Percentiles rank a stretch among this genome's conserved stretches.
Conservation (phyloP, 331 rosid species). For the Acacia concinna region DNA sequence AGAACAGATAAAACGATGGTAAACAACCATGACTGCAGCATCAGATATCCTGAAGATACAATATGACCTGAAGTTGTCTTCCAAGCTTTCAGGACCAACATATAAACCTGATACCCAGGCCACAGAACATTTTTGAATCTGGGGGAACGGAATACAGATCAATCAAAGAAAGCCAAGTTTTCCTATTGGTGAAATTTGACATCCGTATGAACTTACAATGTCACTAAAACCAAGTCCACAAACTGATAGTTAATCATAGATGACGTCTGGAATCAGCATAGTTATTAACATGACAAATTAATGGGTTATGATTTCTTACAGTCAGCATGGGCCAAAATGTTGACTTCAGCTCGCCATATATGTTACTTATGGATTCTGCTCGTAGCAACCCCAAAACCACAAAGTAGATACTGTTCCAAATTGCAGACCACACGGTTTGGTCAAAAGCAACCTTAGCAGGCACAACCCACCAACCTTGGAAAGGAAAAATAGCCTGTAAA, state of each 20-base stretch:
- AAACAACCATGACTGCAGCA: not conserved
- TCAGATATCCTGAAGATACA: not conserved
- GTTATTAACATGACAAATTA: conserved; percentile 6
- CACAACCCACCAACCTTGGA: conserved; percentile 92
- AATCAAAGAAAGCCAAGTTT: not conserved
- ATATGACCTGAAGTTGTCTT: not conserved
- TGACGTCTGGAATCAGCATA: conserved; percentile 21
- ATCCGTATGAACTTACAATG: conserved; percentile 2
- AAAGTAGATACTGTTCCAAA: conserved; percentile 93
- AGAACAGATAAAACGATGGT: not conserved
- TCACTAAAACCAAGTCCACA: conserved; percentile 18
- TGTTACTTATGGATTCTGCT: conserved; percentile 50
- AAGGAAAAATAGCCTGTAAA: conserved; percentile 76
- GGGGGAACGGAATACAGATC: not conserved
- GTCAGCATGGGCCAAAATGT: conserved; percentile 88
- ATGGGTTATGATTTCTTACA: conserved; percentile 51
- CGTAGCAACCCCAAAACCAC: conserved; percentile 80
- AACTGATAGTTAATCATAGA: conserved; percentile 12
- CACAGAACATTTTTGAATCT: not conserved
- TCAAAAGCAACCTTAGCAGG: conserved; percentile 91
- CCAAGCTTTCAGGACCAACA: not conserved
- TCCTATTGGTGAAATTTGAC: conserved; percentile 4
- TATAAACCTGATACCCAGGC: not conserved
- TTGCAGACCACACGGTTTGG: conserved; percentile 86
- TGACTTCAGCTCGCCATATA: conserved; percentile 63